A percentile compares a stretch with the other conserved stretches of the same genome.
Conservation (phyloP, 805 yeast species). For the Kodamaea sagamina region DNA sequence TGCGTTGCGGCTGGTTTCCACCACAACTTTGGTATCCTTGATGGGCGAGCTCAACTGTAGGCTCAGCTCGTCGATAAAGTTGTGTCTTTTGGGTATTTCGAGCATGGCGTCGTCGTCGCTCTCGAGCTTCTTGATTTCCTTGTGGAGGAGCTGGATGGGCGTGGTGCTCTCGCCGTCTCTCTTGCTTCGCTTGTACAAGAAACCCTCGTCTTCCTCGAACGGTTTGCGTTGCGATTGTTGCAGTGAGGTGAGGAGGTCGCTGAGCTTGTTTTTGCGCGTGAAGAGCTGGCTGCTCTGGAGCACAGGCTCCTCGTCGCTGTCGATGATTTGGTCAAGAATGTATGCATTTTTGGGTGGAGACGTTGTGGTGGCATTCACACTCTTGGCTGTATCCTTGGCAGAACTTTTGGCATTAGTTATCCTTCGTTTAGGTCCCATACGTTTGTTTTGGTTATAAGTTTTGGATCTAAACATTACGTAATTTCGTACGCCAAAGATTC, state of each 20-base stretch:
- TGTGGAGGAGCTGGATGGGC: conserved; percentile 8
- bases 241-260: conserved; percentile 19
- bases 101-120: neutral
- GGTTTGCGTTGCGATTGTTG: conserved; percentile 7
- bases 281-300: conserved; percentile 15
- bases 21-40: neutral
- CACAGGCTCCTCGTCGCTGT: conserved; percentile 7
- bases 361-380: too few relatives aligned
- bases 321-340: conserved; percentile 5
- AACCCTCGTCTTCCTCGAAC: conserved; percentile 34
- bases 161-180: conserved; percentile 1
- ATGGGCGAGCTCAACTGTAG: conserved; percentile 14
- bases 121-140: conserved; percentile 4
- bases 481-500: too few relatives aligned
- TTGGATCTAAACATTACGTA: too few relatives aligned
- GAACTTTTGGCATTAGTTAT: neutral
- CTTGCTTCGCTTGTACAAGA: conserved; percentile 31
- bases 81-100: conserved; percentile 11
- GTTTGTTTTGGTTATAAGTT: too few relatives aligned
- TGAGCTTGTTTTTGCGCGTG: conserved; percentile 23
- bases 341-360: neutral
- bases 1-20: neutral
- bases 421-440: neutral
- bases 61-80: conserved; percentile 19
- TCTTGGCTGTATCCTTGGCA: too few relatives aligned